phyloP scores from a whole-genome alignment of 495 filamentous ascomycete genomes.

The Tuber calosporum region DNA sequence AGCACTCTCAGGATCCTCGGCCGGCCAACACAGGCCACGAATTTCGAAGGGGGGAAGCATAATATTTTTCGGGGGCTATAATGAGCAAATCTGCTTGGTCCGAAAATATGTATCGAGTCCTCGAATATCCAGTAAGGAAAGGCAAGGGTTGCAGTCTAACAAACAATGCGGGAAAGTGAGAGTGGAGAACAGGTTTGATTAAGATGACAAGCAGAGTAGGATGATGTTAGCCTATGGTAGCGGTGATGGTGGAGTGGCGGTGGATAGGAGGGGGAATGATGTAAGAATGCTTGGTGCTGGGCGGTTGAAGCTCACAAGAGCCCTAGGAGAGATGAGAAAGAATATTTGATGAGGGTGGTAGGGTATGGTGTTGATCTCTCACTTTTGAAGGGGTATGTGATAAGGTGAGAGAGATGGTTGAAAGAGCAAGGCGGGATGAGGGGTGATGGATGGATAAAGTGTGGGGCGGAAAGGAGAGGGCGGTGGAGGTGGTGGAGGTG shows the following conservation, averaged over 20 bases:
- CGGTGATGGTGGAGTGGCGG: background rate
- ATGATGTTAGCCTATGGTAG: background rate
- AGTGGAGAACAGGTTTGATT: background rate
- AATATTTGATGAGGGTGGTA: background rate
- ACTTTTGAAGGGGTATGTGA: background rate
- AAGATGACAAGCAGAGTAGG: background rate
- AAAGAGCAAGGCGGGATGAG: background rate
- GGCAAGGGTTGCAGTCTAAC: background rate
- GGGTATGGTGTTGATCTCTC: background rate
- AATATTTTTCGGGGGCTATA: slow-evolving; percentile 6
- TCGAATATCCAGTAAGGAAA: background rate
- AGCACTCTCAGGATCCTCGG: slow-evolving; percentile 21
- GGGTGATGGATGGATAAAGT: background rate
- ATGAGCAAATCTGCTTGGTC: background rate
- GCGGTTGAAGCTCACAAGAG: background rate
- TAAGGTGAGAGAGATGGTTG: background rate
- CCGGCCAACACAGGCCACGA: slow-evolving; percentile 38
- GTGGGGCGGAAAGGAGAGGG: background rate
- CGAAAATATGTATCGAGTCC: background rate
- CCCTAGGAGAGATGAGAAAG: background rate
- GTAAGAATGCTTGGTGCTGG: background rate
- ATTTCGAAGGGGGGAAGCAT: slow-evolving; percentile 44
- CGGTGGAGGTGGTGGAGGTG: background rate
- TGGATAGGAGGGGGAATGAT: background rate
- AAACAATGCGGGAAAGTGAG: background rate